These are phyloP conservation scores for Populus tomentosa DNA, from an alignment of 441 rosid genomes.

Conservation along the genomic window DNA sequence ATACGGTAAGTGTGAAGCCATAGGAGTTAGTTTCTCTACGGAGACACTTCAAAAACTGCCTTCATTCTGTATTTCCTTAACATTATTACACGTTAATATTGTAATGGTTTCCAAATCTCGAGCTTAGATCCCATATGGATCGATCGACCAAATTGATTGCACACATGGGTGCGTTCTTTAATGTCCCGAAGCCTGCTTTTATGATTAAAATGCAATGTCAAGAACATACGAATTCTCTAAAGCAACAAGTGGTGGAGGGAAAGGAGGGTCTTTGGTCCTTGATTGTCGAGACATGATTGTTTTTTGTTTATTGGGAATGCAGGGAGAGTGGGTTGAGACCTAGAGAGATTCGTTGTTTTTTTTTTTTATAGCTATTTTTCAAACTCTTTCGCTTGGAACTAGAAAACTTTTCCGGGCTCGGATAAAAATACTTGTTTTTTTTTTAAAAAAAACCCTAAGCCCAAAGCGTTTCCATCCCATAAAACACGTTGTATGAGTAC, in stretches of 20 bases:
- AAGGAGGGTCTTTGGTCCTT: not conserved
- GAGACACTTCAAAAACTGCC: not conserved
- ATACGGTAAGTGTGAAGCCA: no score
- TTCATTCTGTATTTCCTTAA: not conserved
- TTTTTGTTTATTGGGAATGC: not conserved
- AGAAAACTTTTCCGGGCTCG: slow-evolving; percentile 37
- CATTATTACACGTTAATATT: not conserved
- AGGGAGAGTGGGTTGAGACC: slow-evolving; percentile 18
- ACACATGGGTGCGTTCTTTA: not conserved
- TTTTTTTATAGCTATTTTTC: slow-evolving; percentile 4
- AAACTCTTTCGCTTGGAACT: slow-evolving; percentile 28
- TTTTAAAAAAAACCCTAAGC: slow-evolving; percentile 18
- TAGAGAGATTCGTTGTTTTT: slow-evolving; percentile 34
- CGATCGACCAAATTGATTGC: not conserved
- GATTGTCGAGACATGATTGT: not conserved
- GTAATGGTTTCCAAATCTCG: not conserved
- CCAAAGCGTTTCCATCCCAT: slow-evolving; percentile 47
- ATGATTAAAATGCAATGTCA: not conserved
- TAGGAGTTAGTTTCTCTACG: not conserved
- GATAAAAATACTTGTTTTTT: slow-evolving; percentile 3
- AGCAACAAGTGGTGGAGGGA: not conserved
- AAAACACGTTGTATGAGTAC: slow-evolving; percentile 51
- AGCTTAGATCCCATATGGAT: not conserved
- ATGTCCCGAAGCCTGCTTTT: not conserved
- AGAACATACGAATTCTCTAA: not conserved